A percentile compares a stretch with the other conserved stretches of the same genome.
phyloP scores from a whole-genome alignment of 1,284 basidiomycete species.

The Apiotrichum gracile region DNA sequence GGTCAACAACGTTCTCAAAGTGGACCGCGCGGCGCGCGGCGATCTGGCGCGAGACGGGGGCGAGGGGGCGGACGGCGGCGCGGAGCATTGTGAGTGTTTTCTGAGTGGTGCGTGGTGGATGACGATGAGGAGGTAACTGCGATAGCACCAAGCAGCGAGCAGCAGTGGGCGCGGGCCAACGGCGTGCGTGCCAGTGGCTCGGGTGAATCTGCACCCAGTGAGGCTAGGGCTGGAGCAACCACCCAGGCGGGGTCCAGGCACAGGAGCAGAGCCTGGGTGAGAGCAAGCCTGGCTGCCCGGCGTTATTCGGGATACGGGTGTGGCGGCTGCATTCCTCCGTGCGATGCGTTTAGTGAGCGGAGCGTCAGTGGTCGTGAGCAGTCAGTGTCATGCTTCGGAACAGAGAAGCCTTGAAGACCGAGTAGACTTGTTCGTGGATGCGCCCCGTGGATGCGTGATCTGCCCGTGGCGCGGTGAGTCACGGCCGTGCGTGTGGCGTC shows the following conservation, averaged over 20 bases:
- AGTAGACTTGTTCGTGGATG: too few relatives aligned
- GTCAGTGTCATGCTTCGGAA: too few relatives aligned
- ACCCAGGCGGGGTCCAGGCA: neutral
- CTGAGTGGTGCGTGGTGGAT: slow-evolving; percentile 2
- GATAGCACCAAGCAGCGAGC: neutral
- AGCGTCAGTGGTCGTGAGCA: too few relatives aligned
- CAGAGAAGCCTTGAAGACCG: too few relatives aligned
- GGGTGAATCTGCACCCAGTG: neutral
- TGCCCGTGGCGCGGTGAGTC: too few relatives aligned
- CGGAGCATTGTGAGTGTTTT: slow-evolving; percentile 10
- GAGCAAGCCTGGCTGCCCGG: neutral
- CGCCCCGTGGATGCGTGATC: too few relatives aligned
- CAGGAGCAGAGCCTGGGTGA: neutral
- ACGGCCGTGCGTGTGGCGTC: too few relatives aligned
- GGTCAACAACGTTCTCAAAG: slow-evolving; percentile 18
- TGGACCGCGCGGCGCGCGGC: slow-evolving; percentile 14
- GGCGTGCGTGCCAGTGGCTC: too few relatives aligned
- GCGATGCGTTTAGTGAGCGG: neutral
- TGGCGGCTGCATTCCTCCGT: neutral
- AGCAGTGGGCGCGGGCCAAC: neutral
- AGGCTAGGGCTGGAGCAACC: neutral
- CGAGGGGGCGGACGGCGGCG: slow-evolving; percentile 10
- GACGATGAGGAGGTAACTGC: neutral
- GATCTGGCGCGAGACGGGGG: slow-evolving; percentile 8
- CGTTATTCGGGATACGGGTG: neutral